Base-by-base conservation (phyloP, 331 rosid species). In the Pyrus hybrid region DNA sequence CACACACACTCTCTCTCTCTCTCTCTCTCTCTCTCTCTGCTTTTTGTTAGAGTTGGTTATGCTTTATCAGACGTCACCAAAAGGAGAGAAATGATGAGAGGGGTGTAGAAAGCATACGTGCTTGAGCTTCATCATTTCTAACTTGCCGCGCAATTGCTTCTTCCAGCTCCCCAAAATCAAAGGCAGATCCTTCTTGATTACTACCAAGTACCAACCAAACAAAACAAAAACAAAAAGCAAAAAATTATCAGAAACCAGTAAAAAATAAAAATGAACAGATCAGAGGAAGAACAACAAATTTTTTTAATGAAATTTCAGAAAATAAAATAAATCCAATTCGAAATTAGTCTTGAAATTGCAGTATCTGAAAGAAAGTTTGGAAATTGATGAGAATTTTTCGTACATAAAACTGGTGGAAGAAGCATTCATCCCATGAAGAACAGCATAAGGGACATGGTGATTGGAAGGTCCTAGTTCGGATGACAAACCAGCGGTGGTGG, bases 121-220 rank as follows among this genome's bases (percentile, higher is more conserved):
- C 85, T 94, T 89, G 91, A 35, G 83, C 78, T 80, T 88, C 93
- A 88, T 93, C 92, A 81, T 83, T 86, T 81, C 87, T 83, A 43
- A 76, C 97, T 85, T 89, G 99, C 79, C 91, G 76, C 49, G 85
- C 89, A 61, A 94, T 87, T 81, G 99, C 99, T 86, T 94, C 91
- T 79, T 92, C 97, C 72, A 94, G 85, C 88, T 88, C 97, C 72
- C 97, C 97, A 82, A 92, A 92, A 79, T 86, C 89, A 84, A 90
- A 94, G 83, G 87, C 82, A 76, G 91, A 73, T 33, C 85, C 87
- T 66, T 86, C 96, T 79, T 88, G 91, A 82, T 86, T 85, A n/a
- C 94, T 89, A 74, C 22, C 63, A 22, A 41, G 47, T 41, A 80
- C 63, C 28, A 84, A 77, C 68, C 47, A 41, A 41, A 41, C 47